Conservation (phyloP, 2,329 filamentous ascomycete genomes). For the Geosmithia putterillii region DNA sequence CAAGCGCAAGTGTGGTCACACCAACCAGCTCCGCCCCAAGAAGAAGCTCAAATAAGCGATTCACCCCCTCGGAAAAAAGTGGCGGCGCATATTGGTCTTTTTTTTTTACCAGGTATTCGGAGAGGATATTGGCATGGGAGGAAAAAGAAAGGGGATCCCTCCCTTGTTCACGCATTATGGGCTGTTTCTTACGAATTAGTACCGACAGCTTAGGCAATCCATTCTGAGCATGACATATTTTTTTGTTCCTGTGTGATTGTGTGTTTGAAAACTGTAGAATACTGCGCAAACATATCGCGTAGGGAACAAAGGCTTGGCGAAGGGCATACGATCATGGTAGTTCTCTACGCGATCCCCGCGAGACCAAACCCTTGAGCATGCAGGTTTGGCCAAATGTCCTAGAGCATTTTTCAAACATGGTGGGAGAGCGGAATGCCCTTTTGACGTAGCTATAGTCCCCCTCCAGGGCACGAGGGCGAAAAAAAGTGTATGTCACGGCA, state of each 20-base stretch:
- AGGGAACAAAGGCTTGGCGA: no score
- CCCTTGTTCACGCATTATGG: slow-evolving; percentile 21
- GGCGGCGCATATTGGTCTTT: slow-evolving; percentile 25
- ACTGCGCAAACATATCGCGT: no score
- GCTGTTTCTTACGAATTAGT: slow-evolving; percentile 25
- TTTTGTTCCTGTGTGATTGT: no score
- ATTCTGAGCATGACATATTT: slow-evolving; percentile 9
- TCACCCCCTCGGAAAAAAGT: slow-evolving; percentile 8
- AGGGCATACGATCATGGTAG: no score
- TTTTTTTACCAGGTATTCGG: slow-evolving; percentile 18
- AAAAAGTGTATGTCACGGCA: not conserved
- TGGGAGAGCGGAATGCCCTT: not conserved
- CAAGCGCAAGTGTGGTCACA: slow-evolving; percentile 99
- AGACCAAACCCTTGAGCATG: no score
- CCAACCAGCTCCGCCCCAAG: slow-evolving; percentile 99
- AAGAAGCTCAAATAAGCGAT: slow-evolving; percentile 87
- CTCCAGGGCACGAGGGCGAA: no score
- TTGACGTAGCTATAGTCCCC: not conserved
- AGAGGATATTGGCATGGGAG: slow-evolving; percentile 20
- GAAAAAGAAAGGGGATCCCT: slow-evolving; percentile 4
- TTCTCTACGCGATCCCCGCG: no score
- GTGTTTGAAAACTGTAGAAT: no score
- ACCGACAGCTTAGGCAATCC: slow-evolving; percentile 24
- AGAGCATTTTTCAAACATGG: no score
- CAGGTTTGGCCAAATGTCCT: no score